A percentile compares a stretch with the other conserved stretches of the same genome.
phyloP scores from a whole-genome alignment of 176 grass and related monocot genomes.

The Luzula sylvatica region DNA sequence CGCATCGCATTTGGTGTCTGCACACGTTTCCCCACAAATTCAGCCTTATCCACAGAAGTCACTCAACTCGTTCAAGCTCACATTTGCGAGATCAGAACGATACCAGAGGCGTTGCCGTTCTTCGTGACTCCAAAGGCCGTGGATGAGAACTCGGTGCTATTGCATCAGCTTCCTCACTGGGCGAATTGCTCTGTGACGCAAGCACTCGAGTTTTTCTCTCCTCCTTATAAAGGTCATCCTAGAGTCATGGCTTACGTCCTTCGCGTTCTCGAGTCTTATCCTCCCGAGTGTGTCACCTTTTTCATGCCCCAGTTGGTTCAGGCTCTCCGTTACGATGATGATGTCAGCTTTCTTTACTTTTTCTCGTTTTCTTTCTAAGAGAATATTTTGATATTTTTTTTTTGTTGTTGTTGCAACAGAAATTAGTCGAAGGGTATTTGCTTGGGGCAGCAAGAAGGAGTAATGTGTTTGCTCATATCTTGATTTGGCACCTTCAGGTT shows the following conservation, averaged over 20 bases:
- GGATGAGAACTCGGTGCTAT: slow-evolving; percentile 77
- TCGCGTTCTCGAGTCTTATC: slow-evolving; percentile 96
- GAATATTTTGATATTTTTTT: slow-evolving; percentile 1
- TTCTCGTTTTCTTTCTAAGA: slow-evolving; percentile 21
- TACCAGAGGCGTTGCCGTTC: slow-evolving; percentile 95
- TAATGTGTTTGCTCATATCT: slow-evolving; percentile 99
- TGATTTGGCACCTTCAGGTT: slow-evolving; percentile 99
- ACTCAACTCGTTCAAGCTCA: slow-evolving; percentile 96
- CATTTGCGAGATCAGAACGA: slow-evolving; percentile 74
- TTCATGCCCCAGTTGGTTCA: slow-evolving; percentile 99
- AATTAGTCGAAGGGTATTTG: slow-evolving; percentile 95
- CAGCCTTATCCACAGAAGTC: slow-evolving; percentile 54
- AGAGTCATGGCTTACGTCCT: slow-evolving; percentile 98
- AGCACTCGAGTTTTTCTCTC: slow-evolving; percentile 87
- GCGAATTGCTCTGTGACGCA: slow-evolving; percentile 93
- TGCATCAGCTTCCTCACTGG: slow-evolving; percentile 97
- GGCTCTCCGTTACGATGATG: slow-evolving; percentile 94
- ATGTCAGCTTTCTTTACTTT: slow-evolving; percentile 43
- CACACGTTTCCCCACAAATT: slow-evolving; percentile 79
- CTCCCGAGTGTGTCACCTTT: slow-evolving; percentile 85
- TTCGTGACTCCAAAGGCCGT: slow-evolving; percentile 97
- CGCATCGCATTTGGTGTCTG: slow-evolving; percentile 58
- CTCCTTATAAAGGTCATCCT: slow-evolving; percentile 93
- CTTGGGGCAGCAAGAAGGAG: slow-evolving; percentile 91
- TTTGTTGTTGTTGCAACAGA: too few relatives aligned